Evolutionary conservation across 2,329 filamentous ascomycete genomes (phyloP).

Genomic region (Aspergillus calidoustus): DNA sequence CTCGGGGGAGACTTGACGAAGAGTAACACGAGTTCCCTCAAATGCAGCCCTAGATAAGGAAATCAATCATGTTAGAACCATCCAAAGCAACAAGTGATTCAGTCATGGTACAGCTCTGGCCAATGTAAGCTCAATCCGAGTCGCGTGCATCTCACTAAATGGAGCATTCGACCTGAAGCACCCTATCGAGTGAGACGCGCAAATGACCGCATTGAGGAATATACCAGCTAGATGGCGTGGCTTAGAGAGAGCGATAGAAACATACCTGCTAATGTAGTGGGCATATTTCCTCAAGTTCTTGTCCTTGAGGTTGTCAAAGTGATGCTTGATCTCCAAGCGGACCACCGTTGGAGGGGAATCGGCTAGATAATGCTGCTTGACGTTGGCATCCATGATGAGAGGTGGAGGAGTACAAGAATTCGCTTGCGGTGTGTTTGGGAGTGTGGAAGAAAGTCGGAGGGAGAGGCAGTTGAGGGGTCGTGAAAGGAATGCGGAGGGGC

Average conservation of each 20-base stretch:
- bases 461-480: slow-evolving; percentile 25
- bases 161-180: background rate
- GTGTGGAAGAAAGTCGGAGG: slow-evolving; percentile 24
- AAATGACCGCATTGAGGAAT: too few species aligned
- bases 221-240: background rate
- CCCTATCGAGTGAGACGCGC: background rate
- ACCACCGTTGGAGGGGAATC: slow-evolving; percentile 90
- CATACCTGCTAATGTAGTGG: slow-evolving; percentile 79
- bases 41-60: slow-evolving; percentile 67
- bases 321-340: slow-evolving; percentile 84
- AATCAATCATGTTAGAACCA: slow-evolving; percentile 7
- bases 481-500: slow-evolving; percentile 23
- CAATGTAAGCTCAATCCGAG: background rate
- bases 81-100: slow-evolving; percentile 3
- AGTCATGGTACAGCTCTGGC: background rate
- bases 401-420: slow-evolving; percentile 20
- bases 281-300: slow-evolving; percentile 82
- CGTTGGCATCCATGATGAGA: slow-evolving; percentile 44
- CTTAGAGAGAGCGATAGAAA: slow-evolving; percentile 25
- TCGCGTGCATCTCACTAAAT: background rate
- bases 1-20: slow-evolving; percentile 81
- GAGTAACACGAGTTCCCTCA: slow-evolving; percentile 75
- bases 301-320: slow-evolving; percentile 71
- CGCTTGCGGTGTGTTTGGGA: slow-evolving; percentile 23
- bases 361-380: slow-evolving; percentile 74